phyloP scores from a whole-genome alignment of 768 basidiomycete genomes.

The Leucogyrophana mollusca region DNA sequence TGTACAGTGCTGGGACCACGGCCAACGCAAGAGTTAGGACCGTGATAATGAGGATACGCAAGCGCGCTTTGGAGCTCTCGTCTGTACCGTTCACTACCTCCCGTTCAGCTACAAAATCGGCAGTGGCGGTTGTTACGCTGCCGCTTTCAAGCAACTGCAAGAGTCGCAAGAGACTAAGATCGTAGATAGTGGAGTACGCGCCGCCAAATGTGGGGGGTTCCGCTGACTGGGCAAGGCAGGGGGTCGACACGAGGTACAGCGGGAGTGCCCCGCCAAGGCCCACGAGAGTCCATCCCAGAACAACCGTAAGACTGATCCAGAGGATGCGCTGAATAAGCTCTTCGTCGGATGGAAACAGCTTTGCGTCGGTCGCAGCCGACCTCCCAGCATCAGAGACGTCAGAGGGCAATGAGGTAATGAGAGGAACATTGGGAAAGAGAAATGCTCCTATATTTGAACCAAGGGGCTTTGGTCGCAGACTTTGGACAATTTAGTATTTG shows the following conservation, averaged over 20 bases:
- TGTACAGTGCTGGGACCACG: constrained; percentile 62
- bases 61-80: constrained; percentile 44
- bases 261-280: constrained; percentile 73
- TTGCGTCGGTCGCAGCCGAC: constrained; percentile 47
- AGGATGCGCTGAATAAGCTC: constrained; percentile 69
- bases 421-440: constrained; percentile 65
- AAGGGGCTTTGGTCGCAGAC: constrained; percentile 63
- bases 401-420: constrained; percentile 56
- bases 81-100: constrained; percentile 34
- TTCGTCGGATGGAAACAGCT: constrained; percentile 72
- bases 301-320: constrained; percentile 63
- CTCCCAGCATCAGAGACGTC: constrained; percentile 57
- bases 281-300: constrained; percentile 64
- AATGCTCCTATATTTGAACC: constrained; percentile 62
- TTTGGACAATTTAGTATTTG: constrained; percentile 27
- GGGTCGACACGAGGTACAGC: constrained; percentile 64
- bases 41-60: constrained; percentile 68
- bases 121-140: constrained; percentile 30
- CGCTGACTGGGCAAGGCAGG: constrained; percentile 61
- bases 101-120: constrained; percentile 26
- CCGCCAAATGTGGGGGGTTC: constrained; percentile 48
- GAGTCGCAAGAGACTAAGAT: constrained; percentile 76
- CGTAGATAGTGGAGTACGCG: constrained; percentile 65
- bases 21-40: constrained; percentile 61
- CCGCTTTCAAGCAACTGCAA: constrained; percentile 56